A percentile compares a stretch with the other conserved stretches of the same genome.
phyloP scores from a whole-genome alignment of 306 rosid genomes.

The Alnus rubra region DNA sequence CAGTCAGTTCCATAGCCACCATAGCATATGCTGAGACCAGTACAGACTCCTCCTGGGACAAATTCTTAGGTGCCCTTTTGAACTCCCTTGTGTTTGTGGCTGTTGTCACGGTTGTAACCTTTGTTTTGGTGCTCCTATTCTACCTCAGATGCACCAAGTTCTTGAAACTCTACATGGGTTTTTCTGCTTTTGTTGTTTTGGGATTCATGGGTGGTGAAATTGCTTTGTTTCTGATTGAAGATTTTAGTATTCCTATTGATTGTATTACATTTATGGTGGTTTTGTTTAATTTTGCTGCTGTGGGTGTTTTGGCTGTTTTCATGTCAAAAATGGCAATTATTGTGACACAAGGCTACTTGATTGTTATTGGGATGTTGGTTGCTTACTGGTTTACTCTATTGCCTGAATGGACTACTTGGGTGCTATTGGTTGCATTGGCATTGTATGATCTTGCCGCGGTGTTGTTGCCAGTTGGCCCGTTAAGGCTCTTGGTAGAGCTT shows the following conservation, averaged over 20 bases:
- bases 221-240: constrained; percentile 46
- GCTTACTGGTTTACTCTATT: constrained; percentile 94
- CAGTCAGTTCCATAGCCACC: constrained; percentile 58
- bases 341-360: constrained; percentile 83
- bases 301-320: constrained; percentile 90
- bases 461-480: constrained; percentile 79
- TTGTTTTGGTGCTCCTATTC: constrained; percentile 76
- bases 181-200: constrained; percentile 74
- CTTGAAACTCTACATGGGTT: constrained; percentile 77
- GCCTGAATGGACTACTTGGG: constrained; percentile 99
- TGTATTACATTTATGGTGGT: constrained; percentile 58
- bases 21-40: constrained; percentile 66
- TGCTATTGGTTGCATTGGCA: constrained; percentile 81
- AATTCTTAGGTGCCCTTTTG: constrained; percentile 75
- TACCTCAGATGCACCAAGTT: constrained; percentile 75
- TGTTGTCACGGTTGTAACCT: constrained; percentile 67
- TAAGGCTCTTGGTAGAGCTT: constrained; percentile 85
- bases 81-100: constrained; percentile 77
- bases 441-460: constrained; percentile 94
- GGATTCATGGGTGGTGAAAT: constrained; percentile 81
- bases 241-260: constrained; percentile 61
- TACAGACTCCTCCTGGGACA: constrained; percentile 86
- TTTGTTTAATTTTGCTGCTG: constrained; percentile 76
- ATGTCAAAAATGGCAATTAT: constrained; percentile 82
- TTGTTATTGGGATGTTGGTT: constrained; percentile 79